Base-by-base conservation (phyloP, 2,329 filamentous ascomycete species). In the Trichoderma sp. region DNA sequence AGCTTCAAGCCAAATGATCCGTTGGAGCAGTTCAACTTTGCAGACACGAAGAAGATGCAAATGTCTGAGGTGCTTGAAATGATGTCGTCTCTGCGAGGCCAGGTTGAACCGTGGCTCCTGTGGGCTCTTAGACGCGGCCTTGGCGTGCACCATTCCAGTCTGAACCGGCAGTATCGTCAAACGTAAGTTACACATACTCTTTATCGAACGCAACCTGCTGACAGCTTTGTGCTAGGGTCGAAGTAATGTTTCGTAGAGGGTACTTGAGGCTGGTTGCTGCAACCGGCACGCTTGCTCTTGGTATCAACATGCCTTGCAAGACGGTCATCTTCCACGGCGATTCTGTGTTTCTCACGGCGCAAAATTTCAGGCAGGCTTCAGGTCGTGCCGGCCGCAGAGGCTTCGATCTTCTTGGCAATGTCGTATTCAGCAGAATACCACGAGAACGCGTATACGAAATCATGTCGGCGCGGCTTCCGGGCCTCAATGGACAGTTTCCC, bases 281-380 rank as follows among this genome's bases (percentile, higher is more conserved):
- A 0, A 94, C 91, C 1, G 91, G 91, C 1, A 94, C 91, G 0
- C 83, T 94, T 26, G 90, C 90, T 1, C 81, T 94, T 5, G 92
- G 92, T 81, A 91, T 95, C 81, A 95, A 93, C 73, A 92, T 93
- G 90, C 92, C 92, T 11, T 94, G 91, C 77, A 92, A 92, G 77
- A 95, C 91, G 1, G 91, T 94, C 0, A 87, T 93, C 1, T 95
- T 95, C 76, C 85, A 84, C 18, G 91, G 90, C 0, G 91, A 94
- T 76, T 92, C 89, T 0, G 83, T 91, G 3, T 93, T 87, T 75
- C 80, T 95, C 54, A 93, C 90, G 0, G 87, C 91, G 0, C 85
- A 94, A 63, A 93, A 92, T 76, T 95, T 91, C 77, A 87, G 90
- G 10, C 92, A 95, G 77, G 90, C 87, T 8, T 88, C 91, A 68